Evolutionary conservation across 2,329 filamentous ascomycete species (phyloP), one percentile per base, ranked within the genome.

Genomic region (Apiospora phragmitis): DNA sequence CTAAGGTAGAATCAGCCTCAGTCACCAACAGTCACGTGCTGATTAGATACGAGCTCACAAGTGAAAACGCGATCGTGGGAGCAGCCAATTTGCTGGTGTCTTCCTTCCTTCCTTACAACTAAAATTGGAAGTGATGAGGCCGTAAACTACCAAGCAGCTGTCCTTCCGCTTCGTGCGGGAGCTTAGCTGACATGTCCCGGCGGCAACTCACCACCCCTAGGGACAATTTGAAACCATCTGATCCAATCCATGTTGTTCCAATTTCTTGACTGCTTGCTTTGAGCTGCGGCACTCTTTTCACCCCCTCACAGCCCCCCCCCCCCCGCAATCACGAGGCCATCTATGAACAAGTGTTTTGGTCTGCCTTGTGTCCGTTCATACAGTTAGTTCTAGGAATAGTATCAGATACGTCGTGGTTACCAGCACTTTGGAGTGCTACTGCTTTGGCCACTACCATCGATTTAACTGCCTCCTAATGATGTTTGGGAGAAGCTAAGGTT

Each of bases 61-160:
- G 72, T 76, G 62, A 42, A 67, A 67, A 43, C 18, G 41, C 38
- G 29, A 65, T 32, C 38, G n/a, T 45, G 65, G n/a, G n/a, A 43
- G 18, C 18, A 6, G 16, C 16, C 41, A 67, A 29, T 18, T 43
- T 67, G 38, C 29, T 24, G 71, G 69, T 65, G 69, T 74, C 69
- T 74, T 73, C 70, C 77, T 76, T 73, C 76, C 81, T 85, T 83
- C 83, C 80, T 83, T 87, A 86, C 90, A 93, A 94, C 91, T 94
- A 94, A 89, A 62, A 89, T 88, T 91, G 91, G 90, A 89, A 81
- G 86, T 92, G 92, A 94, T 88, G 92, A 93, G 90, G 85, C 85
- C 87, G 89, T 86, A 79, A 83, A 81, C 16, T 38, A 47, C 80
- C 85, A 87, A 83, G 81, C 83, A 81, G 91, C 83, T 83, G 81